These are phyloP conservation scores for Cryphonectria naterciae DNA, from an alignment of 2,329 filamentous ascomycete genomes.

Conservation along the genomic window DNA sequence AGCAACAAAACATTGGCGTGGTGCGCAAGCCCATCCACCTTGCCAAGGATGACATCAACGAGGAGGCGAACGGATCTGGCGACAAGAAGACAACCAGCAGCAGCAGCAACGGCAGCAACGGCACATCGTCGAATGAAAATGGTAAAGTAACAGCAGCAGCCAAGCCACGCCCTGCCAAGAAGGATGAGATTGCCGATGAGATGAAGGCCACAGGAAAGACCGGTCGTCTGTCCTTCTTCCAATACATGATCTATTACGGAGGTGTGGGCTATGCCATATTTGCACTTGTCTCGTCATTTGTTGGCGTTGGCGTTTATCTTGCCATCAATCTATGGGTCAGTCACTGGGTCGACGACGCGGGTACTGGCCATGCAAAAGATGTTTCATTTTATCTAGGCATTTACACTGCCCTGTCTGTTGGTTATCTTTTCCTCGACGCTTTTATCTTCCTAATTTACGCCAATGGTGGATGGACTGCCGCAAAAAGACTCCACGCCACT, in stretches of 20 bases:
- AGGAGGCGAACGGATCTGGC: constrained; percentile 29
- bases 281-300: constrained; percentile 45
- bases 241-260: constrained; percentile 58
- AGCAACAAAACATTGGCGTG: constrained; percentile 51
- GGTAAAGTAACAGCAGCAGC: constrained; percentile 33
- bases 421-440: constrained; percentile 48
- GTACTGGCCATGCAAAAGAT: constrained; percentile 47
- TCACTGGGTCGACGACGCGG: constrained; percentile 58
- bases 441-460: constrained; percentile 53
- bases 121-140: constrained; percentile 30
- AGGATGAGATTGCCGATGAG: constrained; percentile 52
- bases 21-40: constrained; percentile 50
- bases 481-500: constrained; percentile 54
- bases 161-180: constrained; percentile 44
- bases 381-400: constrained; percentile 58
- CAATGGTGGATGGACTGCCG: constrained; percentile 61
- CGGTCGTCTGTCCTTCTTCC: constrained; percentile 47
- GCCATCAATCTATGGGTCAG: constrained; percentile 54
- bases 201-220: constrained; percentile 51
- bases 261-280: constrained; percentile 47
- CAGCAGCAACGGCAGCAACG: constrained; percentile 36
- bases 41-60: constrained; percentile 41
- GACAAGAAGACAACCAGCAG: background rate
- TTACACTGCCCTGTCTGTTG: constrained; percentile 51
- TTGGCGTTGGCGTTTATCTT: constrained; percentile 48